A percentile compares a stretch with the other conserved stretches of the same genome.
Evolutionary conservation across 768 basidiomycete species (phyloP).

Genomic region (Leccinum boreale): DNA sequence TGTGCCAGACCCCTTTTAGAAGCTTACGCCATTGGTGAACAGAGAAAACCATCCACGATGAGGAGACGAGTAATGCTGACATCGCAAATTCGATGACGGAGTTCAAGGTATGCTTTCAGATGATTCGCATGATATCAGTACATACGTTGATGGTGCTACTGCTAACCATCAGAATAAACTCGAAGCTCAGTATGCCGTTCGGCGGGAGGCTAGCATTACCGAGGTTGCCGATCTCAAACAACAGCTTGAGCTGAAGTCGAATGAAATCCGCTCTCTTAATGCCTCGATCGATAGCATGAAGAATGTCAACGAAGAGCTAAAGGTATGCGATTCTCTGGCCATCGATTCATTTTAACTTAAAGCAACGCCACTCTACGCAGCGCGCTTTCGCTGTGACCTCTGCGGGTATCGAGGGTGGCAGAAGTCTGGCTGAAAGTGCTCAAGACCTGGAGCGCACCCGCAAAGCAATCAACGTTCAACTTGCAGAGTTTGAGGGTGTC

Average conservation of each 20-base stretch:
- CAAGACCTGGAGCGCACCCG: slow-evolving; percentile 96
- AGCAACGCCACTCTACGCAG: slow-evolving; percentile 37
- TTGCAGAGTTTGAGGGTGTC: slow-evolving; percentile 97
- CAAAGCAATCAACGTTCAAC: slow-evolving; percentile 96
- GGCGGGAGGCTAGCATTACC: slow-evolving; percentile 82
- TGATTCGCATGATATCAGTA: neutral
- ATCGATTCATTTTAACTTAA: slow-evolving; percentile 4
- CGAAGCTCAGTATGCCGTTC: slow-evolving; percentile 89
- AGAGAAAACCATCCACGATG: slow-evolving; percentile 92
- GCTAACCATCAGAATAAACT: slow-evolving; percentile 68
- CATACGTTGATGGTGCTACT: neutral
- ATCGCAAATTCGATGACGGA: slow-evolving; percentile 83
- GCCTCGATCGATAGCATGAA: slow-evolving; percentile 89
- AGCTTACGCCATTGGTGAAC: slow-evolving; percentile 16
- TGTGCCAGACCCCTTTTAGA: neutral
- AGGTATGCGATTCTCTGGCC: slow-evolving; percentile 53
- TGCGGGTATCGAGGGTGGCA: slow-evolving; percentile 95
- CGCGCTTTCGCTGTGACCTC: slow-evolving; percentile 97
- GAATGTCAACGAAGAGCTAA: slow-evolving; percentile 96
- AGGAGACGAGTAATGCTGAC: slow-evolving; percentile 81
- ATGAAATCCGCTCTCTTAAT: slow-evolving; percentile 82
- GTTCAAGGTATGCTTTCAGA: slow-evolving; percentile 62
- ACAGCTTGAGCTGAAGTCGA: slow-evolving; percentile 79
- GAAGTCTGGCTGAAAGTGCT: slow-evolving; percentile 94
- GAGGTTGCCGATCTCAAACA: slow-evolving; percentile 87